A percentile compares a stretch with the other conserved stretches of the same genome.
Evolutionary conservation across 2,329 filamentous ascomycete genomes (phyloP).

Genomic region (Penicillium sp.): DNA sequence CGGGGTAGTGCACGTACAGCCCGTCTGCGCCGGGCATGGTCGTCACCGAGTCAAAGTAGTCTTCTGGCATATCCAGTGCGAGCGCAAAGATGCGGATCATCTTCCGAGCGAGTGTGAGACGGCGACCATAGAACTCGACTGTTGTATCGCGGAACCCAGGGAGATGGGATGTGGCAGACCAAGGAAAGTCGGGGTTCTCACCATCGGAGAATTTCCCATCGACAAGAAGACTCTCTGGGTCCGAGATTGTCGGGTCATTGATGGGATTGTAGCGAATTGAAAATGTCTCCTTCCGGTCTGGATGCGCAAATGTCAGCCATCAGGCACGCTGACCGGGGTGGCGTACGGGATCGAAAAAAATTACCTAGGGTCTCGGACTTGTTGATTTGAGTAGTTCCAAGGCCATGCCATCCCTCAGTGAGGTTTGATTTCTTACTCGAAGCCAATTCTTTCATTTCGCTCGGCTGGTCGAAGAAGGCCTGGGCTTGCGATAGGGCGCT

Average conservation of each 20-base stretch:
- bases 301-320: not conserved
- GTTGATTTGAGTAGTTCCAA: conserved; percentile 33
- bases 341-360: not conserved
- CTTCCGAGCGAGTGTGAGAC: conserved; percentile 53
- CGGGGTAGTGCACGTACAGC: conserved; percentile 51
- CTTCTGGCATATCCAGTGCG: conserved; percentile 55
- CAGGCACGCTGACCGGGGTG: conserved; percentile 22
- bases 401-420: conserved; percentile 51
- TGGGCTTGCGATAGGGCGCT: conserved; percentile 20
- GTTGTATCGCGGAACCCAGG: conserved; percentile 32
- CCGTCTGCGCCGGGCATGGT: conserved; percentile 53
- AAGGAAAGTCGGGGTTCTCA: conserved; percentile 54
- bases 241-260: conserved; percentile 51
- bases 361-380: conserved; percentile 35
- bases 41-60: conserved; percentile 58
- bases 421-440: conserved; percentile 40
- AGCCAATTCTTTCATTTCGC: conserved; percentile 45
- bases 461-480: conserved; percentile 53
- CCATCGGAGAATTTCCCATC: conserved; percentile 45
- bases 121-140: conserved; percentile 22
- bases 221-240: conserved; percentile 46
- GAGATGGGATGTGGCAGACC: conserved; percentile 53
- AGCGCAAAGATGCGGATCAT: conserved; percentile 58
- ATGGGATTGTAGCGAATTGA: conserved; percentile 56
- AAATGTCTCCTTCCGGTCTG: conserved; percentile 56